Evolutionary conservation across 2,329 filamentous ascomycete species (phyloP).

Genomic region (Pseudogymnoascus sp.): DNA sequence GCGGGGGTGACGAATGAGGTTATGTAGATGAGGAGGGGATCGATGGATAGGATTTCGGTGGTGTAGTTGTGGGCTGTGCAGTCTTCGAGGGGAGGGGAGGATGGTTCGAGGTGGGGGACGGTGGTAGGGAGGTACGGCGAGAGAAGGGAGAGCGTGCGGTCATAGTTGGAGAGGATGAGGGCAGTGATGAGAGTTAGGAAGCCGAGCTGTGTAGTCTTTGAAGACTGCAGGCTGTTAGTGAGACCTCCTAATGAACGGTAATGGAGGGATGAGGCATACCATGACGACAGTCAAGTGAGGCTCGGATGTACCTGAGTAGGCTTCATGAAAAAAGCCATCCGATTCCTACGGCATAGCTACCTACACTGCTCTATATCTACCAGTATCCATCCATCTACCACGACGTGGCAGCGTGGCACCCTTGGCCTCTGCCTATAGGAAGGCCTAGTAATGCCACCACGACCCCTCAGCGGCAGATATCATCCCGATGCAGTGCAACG

Average conservation of each 20-base stretch:
- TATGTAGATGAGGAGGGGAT: slow-evolving; percentile 22
- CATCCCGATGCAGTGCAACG: neutral
- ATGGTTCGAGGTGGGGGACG: neutral
- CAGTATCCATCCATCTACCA: neutral
- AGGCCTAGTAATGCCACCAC: neutral
- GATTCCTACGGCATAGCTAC: neutral
- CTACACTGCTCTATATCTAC: neutral
- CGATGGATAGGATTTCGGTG: slow-evolving; percentile 18
- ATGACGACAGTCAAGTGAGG: neutral
- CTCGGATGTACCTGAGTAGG: neutral
- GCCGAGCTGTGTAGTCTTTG: neutral
- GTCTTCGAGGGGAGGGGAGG: neutral
- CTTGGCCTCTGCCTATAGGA: neutral
- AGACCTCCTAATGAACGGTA: neutral
- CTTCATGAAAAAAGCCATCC: neutral
- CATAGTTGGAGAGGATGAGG: neutral
- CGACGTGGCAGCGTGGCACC: neutral
- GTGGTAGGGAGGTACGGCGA: neutral
- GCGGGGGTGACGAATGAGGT: slow-evolving; percentile 15
- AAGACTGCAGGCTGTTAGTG: neutral
- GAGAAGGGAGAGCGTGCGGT: neutral
- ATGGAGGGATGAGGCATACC: neutral
- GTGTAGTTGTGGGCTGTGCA: slow-evolving; percentile 16
- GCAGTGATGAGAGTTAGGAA: neutral
- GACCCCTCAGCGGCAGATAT: neutral